Conservation (phyloP, 768 basidiomycete species). For the Mycena galericulata region DNA sequence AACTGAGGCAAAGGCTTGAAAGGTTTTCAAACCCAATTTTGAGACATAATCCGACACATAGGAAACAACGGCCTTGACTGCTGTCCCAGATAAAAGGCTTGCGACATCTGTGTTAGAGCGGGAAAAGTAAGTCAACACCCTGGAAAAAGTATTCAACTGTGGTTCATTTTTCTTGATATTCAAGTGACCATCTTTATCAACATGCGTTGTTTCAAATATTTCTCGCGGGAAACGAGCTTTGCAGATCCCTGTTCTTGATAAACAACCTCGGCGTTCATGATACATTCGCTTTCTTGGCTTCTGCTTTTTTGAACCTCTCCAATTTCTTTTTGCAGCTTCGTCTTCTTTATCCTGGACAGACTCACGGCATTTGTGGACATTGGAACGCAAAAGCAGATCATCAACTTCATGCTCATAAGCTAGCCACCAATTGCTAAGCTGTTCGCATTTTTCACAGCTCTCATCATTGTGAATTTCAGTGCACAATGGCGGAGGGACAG, state of each 20-base stretch:
- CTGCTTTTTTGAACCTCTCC: slow-evolving; percentile 14
- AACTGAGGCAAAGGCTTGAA: slow-evolving; percentile 12
- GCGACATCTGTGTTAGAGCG: slow-evolving; percentile 12
- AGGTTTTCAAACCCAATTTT: slow-evolving; percentile 7
- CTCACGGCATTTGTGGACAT: slow-evolving; percentile 35
- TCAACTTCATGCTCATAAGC: slow-evolving; percentile 31
- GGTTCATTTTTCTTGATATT: neutral
- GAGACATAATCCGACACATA: too few relatives aligned
- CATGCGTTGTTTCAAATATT: slow-evolving; percentile 9
- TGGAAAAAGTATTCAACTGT: neutral
- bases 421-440: slow-evolving; percentile 26
- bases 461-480: neutral
- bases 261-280: slow-evolving; percentile 16
- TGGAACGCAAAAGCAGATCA: slow-evolving; percentile 34
- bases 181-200: slow-evolving; percentile 38
- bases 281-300: neutral
- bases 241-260: slow-evolving; percentile 30
- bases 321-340: neutral
- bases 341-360: neutral
- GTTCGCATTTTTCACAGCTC: slow-evolving; percentile 21
- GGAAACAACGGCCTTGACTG: too few relatives aligned
- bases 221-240: slow-evolving; percentile 41
- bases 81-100: too few relatives aligned
- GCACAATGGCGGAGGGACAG: slow-evolving; percentile 34
- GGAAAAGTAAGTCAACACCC: neutral